Evolutionary conservation across 352 stramenopile species (phyloP), one percentile per base, ranked within the genome.

Genomic region (Aphanomyces astaci): DNA sequence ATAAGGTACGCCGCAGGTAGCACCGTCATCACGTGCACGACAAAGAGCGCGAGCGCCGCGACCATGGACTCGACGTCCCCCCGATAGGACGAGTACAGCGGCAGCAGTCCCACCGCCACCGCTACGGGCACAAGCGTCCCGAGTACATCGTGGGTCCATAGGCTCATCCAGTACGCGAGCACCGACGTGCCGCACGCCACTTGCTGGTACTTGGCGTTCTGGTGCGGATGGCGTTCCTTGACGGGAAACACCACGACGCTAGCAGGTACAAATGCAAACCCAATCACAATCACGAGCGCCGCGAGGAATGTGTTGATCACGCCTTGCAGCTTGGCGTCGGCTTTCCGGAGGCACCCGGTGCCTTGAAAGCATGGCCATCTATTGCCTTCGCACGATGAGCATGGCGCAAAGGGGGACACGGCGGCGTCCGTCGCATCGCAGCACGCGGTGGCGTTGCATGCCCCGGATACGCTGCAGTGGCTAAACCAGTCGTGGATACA

Each of bases 1-100:
- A 88, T 85, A 30, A 89, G 62, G 53, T 89, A 89, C 15, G 79
- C 75, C 72, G 89, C 75, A 9, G 81, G 81, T 24, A 91, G 74
- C 25, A 87, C 65, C 53, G 71, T 72, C 2, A 86, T 53, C 17
- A 76, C 75, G 60, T 90, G 80, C 2, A 71, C 71, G 2, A 73
- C 56, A 15, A 90, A 68, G 0, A 92, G 63, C 2, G 73, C 56
- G 2, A 81, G 30, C 3, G 87, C 70, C 1, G 76, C 81, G 33
- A 76, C 57, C 0, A 84, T 72, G 40, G 88, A 80, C 7, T 73
- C 63, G 10, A 2, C 71, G 74, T n/a, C 28, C 45, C 7, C 82
- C 51, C n/a, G 72, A 19, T 66, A 73, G 19, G 62, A 66, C 22
- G 75, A 72, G 0, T 79, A 80, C 4, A 82, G 27, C 7, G 82